Evolutionary conservation across 2,329 filamentous ascomycete genomes (phyloP).

Genomic region (Daldinia eschscholtzii): DNA sequence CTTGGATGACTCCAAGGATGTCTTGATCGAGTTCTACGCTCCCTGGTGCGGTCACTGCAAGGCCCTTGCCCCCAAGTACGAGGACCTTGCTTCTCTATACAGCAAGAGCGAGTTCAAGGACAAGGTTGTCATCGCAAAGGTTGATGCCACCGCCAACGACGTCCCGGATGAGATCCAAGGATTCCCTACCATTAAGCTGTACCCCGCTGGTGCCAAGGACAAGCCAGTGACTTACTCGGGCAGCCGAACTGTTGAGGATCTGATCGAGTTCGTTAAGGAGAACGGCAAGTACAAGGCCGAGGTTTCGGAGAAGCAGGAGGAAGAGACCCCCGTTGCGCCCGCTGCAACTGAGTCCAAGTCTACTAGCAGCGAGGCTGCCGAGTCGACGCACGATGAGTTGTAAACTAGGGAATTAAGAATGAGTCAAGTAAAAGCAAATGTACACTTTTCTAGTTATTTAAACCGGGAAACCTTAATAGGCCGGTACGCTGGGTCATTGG

Average conservation of each 20-base stretch:
- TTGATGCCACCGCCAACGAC: conserved; percentile 96
- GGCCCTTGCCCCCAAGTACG: conserved; percentile 95
- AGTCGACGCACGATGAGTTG: conserved; percentile 78
- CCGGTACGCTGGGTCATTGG: conserved; percentile 43
- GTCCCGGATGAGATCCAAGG: conserved; percentile 96
- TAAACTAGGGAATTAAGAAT: conserved; percentile 61
- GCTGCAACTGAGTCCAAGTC: conserved; percentile 65
- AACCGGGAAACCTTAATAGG: conserved; percentile 43
- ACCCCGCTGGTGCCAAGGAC: conserved; percentile 88
- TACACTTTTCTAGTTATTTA: conserved; percentile 49
- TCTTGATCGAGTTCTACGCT: conserved; percentile 97
- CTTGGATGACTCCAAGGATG: conserved; percentile 94
- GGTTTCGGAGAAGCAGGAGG: conserved; percentile 68
- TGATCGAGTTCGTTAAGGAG: conserved; percentile 92
- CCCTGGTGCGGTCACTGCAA: conserved; percentile 99
- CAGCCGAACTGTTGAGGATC: conserved; percentile 88
- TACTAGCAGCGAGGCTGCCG: conserved; percentile 59
- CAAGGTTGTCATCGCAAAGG: conserved; percentile 94
- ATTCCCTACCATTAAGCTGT: conserved; percentile 99
- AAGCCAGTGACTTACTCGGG: conserved; percentile 88
- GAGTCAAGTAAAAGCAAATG: conserved; percentile 42
- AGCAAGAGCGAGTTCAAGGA: conserved; percentile 81
- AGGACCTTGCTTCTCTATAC: conserved; percentile 86
- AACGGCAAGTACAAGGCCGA: conserved; percentile 91
- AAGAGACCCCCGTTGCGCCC: conserved; percentile 65